Conservation (phyloP, 805 yeast genomes). For the Candida parachauliodes region DNA sequence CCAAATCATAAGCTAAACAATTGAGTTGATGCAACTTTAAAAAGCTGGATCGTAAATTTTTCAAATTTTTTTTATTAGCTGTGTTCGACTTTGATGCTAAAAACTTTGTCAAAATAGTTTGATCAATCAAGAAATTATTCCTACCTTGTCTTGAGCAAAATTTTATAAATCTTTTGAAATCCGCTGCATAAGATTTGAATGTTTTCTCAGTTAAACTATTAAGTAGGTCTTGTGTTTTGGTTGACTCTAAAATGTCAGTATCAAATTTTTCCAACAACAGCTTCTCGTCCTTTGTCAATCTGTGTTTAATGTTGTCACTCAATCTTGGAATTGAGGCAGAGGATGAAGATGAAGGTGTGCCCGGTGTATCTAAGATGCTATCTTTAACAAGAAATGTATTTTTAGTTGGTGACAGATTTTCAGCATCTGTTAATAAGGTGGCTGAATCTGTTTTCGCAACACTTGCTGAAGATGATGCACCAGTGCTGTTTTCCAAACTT, state of each 20-base stretch:
- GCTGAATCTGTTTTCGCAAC: too few relatives aligned
- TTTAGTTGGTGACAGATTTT: too few relatives aligned
- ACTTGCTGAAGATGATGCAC: too few relatives aligned
- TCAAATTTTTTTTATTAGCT: conserved; percentile 1
- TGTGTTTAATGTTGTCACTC: conserved; percentile 9
- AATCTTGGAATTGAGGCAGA: background rate
- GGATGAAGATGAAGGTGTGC: background rate
- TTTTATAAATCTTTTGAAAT: conserved; percentile 9
- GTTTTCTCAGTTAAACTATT: conserved; percentile 10
- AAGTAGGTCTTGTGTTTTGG: conserved; percentile 5
- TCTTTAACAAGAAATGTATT: too few relatives aligned
- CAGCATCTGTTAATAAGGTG: too few relatives aligned
- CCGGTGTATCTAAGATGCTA: too few relatives aligned
- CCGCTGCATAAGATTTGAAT: conserved; percentile 11
- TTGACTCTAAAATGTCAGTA: conserved; percentile 7
- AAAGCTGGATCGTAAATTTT: conserved; percentile 9
- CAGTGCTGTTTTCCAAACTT: too few relatives aligned
- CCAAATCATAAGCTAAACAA: conserved; percentile 8
- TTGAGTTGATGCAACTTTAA: conserved; percentile 11
- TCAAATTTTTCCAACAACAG: conserved; percentile 9
- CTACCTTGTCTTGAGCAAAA: conserved; percentile 11
- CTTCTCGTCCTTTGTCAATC: conserved; percentile 6
- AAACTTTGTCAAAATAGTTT: conserved; percentile 8
- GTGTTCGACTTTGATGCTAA: background rate
- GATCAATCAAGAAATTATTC: conserved; percentile 6